These are phyloP conservation scores for Diversispora epigaea DNA, from an alignment of 192 early-diverging fungal genomes.

Conservation along the genomic window DNA sequence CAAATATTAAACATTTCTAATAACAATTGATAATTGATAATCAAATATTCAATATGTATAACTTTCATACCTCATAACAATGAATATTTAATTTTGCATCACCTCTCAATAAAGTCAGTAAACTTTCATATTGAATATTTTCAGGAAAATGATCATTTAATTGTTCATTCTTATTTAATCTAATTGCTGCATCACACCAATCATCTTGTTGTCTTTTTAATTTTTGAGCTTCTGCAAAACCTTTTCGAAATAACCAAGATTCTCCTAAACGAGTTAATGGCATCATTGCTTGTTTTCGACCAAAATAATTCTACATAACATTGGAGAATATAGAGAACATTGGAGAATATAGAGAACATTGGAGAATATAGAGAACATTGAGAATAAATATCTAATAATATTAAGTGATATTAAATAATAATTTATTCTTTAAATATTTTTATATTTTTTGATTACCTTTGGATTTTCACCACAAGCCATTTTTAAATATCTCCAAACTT, in stretches of 20 bases:
- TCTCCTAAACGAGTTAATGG: constrained; percentile 61
- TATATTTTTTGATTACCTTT: constrained; percentile 43
- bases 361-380: no score
- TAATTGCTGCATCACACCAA: constrained; percentile 53
- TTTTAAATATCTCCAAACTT: constrained; percentile 71
- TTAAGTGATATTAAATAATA: no score
- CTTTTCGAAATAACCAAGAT: constrained; percentile 64
- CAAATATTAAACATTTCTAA: no score
- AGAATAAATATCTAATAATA: no score
- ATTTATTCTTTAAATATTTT: no score
- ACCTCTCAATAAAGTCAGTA: constrained; percentile 67
- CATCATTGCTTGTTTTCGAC: not conserved
- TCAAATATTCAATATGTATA: not conserved
- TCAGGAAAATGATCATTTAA: constrained; percentile 59
- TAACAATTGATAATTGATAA: no score
- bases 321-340: no score
- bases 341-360: no score
- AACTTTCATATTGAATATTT: constrained; percentile 55
- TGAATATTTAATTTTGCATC: constrained; percentile 71
- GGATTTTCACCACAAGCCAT: constrained; percentile 85
- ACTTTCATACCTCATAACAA: constrained; percentile 54
- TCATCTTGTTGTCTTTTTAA: constrained; percentile 55
- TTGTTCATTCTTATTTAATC: constrained; percentile 40
- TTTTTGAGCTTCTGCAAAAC: constrained; percentile 52
- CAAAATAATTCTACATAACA: no score